Evolutionary conservation across 345 rosid species (phyloP).

Genomic region (Conringia planisiliqua): DNA sequence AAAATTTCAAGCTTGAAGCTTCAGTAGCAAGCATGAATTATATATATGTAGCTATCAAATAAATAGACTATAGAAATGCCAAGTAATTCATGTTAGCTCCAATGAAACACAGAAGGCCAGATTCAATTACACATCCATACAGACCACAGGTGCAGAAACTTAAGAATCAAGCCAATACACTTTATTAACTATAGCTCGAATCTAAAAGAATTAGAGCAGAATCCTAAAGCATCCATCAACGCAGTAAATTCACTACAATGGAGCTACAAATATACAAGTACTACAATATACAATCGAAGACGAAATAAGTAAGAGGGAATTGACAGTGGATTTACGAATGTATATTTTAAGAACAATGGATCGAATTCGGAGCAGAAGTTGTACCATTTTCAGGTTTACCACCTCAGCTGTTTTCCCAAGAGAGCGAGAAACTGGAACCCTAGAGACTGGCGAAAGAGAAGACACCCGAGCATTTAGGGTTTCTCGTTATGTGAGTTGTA

Average conservation of each 20-base stretch:
- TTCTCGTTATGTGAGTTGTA: background rate
- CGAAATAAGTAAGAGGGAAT: background rate
- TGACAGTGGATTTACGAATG: background rate
- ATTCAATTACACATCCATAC: background rate
- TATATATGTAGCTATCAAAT: background rate
- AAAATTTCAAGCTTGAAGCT: background rate
- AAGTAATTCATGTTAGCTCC: background rate
- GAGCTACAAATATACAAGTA: background rate
- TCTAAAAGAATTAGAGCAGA: background rate
- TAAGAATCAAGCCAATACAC: background rate
- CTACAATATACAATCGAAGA: background rate
- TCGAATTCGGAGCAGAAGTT: background rate
- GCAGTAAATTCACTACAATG: background rate
- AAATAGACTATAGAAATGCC: background rate
- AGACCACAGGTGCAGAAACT: background rate
- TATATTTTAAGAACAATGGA: background rate
- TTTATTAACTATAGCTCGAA: background rate
- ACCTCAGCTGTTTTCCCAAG: background rate
- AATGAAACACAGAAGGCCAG: background rate
- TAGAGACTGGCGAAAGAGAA: background rate
- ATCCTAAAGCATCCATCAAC: background rate
- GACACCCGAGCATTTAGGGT: background rate
- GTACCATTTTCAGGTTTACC: constrained; percentile 10
- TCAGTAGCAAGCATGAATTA: background rate
- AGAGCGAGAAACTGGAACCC: background rate